Evolutionary conservation across 2,329 filamentous ascomycete genomes (phyloP).

Genomic region (Ceratocystis lukuohia): DNA sequence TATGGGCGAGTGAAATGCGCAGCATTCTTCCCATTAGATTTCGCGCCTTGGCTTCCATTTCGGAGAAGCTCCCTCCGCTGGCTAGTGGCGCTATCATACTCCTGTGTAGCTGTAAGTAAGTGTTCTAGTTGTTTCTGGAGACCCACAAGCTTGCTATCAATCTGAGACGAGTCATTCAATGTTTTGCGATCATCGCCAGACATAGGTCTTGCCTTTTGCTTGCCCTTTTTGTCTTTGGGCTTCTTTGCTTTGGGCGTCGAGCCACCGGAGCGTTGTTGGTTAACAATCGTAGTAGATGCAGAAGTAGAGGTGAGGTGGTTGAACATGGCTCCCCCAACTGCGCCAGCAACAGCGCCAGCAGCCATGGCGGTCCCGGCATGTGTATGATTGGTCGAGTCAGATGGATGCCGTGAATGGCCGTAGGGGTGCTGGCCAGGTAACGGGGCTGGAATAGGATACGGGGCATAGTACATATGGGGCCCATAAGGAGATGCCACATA

Average conservation of each 20-base stretch:
- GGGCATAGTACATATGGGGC: constrained; percentile 4
- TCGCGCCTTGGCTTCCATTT: neutral
- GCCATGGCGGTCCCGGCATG: constrained; percentile 11
- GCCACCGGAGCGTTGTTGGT: constrained; percentile 11
- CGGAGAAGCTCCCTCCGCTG: neutral
- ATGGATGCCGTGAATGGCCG: neutral
- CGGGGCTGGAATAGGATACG: neutral
- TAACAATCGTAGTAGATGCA: neutral
- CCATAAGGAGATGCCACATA: constrained; percentile 6
- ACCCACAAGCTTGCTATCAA: constrained; percentile 6
- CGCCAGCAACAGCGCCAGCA: constrained; percentile 14
- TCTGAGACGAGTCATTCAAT: neutral
- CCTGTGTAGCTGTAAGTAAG: constrained; percentile 15
- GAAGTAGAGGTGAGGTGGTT: neutral
- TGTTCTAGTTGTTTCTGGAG: constrained; percentile 6
- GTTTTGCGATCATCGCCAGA: constrained; percentile 1
- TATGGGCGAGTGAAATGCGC: constrained; percentile 7
- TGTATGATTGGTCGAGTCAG: constrained; percentile 9
- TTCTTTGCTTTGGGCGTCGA: constrained; percentile 13
- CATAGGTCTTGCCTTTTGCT: constrained; percentile 10
- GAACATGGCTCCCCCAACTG: neutral
- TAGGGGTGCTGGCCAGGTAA: neutral
- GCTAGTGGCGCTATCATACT: constrained; percentile 10
- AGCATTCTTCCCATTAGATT: neutral
- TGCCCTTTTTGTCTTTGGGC: constrained; percentile 6